Evolutionary conservation across 176 grass and related monocot genomes (phyloP).

Genomic region (Oryza australiensis): DNA sequence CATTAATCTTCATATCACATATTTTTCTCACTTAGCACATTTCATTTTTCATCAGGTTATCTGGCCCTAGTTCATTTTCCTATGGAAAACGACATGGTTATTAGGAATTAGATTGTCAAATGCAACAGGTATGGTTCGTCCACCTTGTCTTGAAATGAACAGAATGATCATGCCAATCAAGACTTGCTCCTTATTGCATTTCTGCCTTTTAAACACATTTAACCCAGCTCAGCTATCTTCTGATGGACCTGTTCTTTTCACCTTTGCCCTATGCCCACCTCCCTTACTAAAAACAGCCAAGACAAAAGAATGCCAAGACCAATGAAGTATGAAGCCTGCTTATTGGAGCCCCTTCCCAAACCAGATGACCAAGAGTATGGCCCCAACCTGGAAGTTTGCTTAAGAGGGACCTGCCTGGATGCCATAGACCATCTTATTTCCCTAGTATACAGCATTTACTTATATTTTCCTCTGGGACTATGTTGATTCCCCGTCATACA

Average conservation of each 20-base stretch:
- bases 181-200: constrained; percentile 34
- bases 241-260: constrained; percentile 60
- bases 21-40: not conserved
- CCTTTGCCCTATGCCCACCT: constrained; percentile 44
- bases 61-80: constrained; percentile 51
- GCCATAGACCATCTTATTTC: constrained; percentile 53
- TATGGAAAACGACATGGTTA: constrained; percentile 73
- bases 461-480: constrained; percentile 55
- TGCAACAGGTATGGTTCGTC: constrained; percentile 53
- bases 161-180: constrained; percentile 32
- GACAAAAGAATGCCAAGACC: constrained; percentile 46
- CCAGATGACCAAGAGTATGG: constrained; percentile 69
- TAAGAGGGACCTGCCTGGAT: constrained; percentile 50
- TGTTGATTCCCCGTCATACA: constrained; percentile 47
- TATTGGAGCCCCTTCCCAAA: constrained; percentile 70
- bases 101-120: constrained; percentile 40
- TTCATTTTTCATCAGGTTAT: constrained; percentile 48
- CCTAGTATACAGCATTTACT: constrained; percentile 40
- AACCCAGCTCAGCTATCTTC: constrained; percentile 61
- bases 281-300: constrained; percentile 40
- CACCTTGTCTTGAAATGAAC: constrained; percentile 38
- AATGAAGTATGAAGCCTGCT: constrained; percentile 72
- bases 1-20: not conserved
- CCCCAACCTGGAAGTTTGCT: constrained; percentile 63
- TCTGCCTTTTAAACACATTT: constrained; percentile 51